Evolutionary conservation across 306 rosid genomes (phyloP).

Genomic region (Mimosa bimucronata): DNA sequence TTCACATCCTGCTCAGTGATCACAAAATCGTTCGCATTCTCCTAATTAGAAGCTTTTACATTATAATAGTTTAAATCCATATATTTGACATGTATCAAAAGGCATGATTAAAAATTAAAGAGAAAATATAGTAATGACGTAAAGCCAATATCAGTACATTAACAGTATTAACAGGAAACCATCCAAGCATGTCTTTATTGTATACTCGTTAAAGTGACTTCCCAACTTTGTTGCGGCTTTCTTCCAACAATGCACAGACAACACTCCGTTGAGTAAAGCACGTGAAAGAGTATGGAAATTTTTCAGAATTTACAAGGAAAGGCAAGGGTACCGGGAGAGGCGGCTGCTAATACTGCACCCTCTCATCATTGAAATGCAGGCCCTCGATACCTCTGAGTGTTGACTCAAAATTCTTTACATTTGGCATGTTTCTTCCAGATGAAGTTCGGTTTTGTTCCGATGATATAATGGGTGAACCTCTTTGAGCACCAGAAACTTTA

Average conservation of each 20-base stretch:
- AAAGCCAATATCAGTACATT: constrained; percentile 41
- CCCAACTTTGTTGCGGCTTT: constrained; percentile 55
- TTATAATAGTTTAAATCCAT: constrained; percentile 38
- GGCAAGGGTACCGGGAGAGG: constrained; percentile 27
- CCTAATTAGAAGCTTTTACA: constrained; percentile 33
- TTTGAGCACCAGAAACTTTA: constrained; percentile 62
- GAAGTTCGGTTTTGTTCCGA: constrained; percentile 66
- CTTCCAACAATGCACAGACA: constrained; percentile 54
- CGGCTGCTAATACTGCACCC: constrained; percentile 74
- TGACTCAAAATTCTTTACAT: constrained; percentile 70
- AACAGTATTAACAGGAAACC: constrained; percentile 54
- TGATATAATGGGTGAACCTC: constrained; percentile 64
- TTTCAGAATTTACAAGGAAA: constrained; percentile 44
- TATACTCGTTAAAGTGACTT: constrained; percentile 46
- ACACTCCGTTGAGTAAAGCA: constrained; percentile 47
- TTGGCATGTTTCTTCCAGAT: constrained; percentile 62
- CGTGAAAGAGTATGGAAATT: constrained; percentile 38
- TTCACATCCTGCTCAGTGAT: constrained; percentile 6
- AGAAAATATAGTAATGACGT: constrained; percentile 31
- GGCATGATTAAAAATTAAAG: constrained; percentile 13
- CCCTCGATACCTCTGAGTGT: constrained; percentile 83
- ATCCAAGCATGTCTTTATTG: constrained; percentile 44
- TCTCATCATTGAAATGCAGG: constrained; percentile 82
- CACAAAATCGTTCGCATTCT: constrained; percentile 8
- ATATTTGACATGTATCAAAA: neutral